Evolutionary conservation across 257 asterid genomes (phyloP), one percentile per base, ranked within the genome.

Genomic region (Oldenlandia corymbosa): DNA sequence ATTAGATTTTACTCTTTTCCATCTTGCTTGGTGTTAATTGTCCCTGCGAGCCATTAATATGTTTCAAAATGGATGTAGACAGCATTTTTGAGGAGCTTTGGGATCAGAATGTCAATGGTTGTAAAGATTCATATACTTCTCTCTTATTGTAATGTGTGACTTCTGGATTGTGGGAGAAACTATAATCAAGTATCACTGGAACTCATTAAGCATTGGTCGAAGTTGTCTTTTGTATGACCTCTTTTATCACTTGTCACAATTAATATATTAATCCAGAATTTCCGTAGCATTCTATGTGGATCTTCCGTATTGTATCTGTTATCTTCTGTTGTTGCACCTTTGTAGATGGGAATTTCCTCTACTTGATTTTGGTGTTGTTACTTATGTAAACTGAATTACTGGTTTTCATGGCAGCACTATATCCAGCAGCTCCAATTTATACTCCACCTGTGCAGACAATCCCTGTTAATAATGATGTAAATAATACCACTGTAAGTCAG

Each of bases 401-500:
- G 47, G 34, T 59, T 32, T 57, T 50, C 58, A 57, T 77, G 68
- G 83, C 96, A 80, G 96, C 93, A 17, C 7, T 80, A 34, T 93
- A 89, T 70, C 95, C 96, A 60, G 68, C 96, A 60, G 68, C 86
- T 62, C 51, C 86, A 24, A 55, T 79, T 21, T 93, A 90, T 68
- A 56, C 99, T 56, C 73, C 95, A 42, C 81, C 85, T 24, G 74
- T 78, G 73, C 98, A 82, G 85, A 55, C 97, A 49, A 30, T 76
- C 57, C 90, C 96, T 20, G 79, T 82, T 67, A 96, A 93, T 70
- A 87, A 69, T 51, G 96, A 93, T 67, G 54, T 83, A 31, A 91
- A 75, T 71, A 88, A 88, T 75, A 86, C 96, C 41, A 88, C 98
- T 20, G 98, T 88, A 79, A 85, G 96, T 81, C 48, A 28, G 58